Evolutionary conservation across 371 early-diverging fungal genomes (phyloP), one percentile per base, ranked within the genome.

Genomic region (Cokeromyces recurvatus): DNA sequence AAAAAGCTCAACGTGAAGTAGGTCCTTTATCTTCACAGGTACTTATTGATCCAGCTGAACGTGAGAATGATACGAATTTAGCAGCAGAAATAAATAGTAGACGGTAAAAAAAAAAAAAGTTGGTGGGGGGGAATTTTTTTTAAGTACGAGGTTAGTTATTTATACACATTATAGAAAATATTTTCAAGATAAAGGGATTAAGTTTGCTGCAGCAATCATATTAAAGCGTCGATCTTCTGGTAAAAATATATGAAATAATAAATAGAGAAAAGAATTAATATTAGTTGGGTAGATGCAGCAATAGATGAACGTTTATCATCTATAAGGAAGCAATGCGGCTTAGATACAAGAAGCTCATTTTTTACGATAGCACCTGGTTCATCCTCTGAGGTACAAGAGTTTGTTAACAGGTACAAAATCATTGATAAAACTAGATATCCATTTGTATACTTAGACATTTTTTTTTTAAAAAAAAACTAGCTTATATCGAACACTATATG

Each of bases 141-240:
- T n/a, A n/a, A n/a, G n/a, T n/a, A n/a, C n/a, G n/a, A n/a, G n/a
- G n/a, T n/a, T n/a, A n/a, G n/a, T n/a, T n/a, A n/a, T n/a, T n/a
- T n/a, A n/a, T n/a, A n/a, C n/a, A n/a, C n/a, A n/a, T n/a, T n/a
- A n/a, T 53, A 89, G 88, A 46, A 82, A 84, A 55, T 73, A 69
- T 32, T 70, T 76, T 12, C 77, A 78, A 44, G 87, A 90, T 11
- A 62, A 82, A 46, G 79, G 80, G 2, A 72, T 87, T 55, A 86
- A 85, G 59, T 89, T 88, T 68, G 81, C 85, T 0, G 84, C 77
- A 4, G 84, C 87, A 3, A 55, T 90, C 10, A 64, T 89, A 3
- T 48, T 89, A 19, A 76, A 80, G 36, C 55, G 62, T 10, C 57
- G 68, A 15, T 76, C 78, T 41, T 55, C 64, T 43, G 82, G 85